Conservation (phyloP, 805 yeast genomes). For the Yarrowia osloensis region DNA sequence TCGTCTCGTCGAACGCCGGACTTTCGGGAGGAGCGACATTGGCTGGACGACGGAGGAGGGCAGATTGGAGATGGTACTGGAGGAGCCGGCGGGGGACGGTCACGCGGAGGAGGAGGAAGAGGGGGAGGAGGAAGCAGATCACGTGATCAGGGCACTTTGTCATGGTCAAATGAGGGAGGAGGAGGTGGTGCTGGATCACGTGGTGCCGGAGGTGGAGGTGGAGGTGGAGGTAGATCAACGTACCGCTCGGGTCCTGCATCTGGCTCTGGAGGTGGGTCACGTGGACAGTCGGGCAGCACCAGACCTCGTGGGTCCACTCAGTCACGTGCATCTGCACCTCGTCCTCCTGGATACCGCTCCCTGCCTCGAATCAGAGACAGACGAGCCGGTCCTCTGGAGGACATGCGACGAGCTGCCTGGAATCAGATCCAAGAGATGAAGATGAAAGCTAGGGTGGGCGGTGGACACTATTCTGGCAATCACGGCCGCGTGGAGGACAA, state of each 20-base stretch:
- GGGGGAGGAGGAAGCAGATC: neutral
- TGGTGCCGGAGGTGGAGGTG: neutral
- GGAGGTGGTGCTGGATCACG: neutral
- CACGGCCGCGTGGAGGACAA: neutral
- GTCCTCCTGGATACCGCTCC: neutral
- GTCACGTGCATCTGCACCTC: neutral
- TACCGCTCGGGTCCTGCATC: neutral
- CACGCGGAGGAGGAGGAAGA: neutral
- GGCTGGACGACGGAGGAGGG: conserved; percentile 24
- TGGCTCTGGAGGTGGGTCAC: neutral
- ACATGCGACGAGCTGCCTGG: conserved; percentile 4
- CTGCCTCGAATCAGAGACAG: neutral
- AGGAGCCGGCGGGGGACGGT: neutral
- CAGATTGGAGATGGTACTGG: conserved; percentile 4
- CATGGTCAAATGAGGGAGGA: neutral
- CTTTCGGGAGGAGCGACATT: conserved; percentile 1
- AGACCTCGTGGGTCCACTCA: neutral
- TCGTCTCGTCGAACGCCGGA: neutral
- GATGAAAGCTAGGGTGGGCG: neutral
- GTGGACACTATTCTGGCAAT: neutral
- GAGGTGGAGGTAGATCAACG: neutral
- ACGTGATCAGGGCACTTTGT: neutral
- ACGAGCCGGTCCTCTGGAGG: neutral
- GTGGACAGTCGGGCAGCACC: neutral
- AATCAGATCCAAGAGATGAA: conserved; percentile 10